Evolutionary conservation across 805 yeast genomes (phyloP).

Genomic region (Nakazawaea laoshanensis): DNA sequence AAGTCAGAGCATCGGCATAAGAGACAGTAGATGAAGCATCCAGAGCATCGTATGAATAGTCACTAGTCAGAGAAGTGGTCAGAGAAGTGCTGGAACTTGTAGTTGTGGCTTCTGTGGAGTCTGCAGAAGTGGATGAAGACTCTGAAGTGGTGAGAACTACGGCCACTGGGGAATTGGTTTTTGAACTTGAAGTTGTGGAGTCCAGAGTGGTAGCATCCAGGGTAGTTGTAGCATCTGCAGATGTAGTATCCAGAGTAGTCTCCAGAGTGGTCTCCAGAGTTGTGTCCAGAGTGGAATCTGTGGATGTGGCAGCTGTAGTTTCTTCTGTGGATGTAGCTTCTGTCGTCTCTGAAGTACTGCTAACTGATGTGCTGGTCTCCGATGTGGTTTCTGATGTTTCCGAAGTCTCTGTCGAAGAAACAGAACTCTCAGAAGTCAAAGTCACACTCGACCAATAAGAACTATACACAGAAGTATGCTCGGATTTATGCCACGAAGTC

Average conservation of each 20-base stretch:
- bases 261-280: not conserved
- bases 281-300: not conserved
- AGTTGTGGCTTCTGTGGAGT: not conserved
- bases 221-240: not conserved
- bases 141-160: too few relatives aligned
- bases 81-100: not conserved
- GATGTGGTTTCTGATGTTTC: not conserved
- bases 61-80: too few relatives aligned
- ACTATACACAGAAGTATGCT: too few relatives aligned
- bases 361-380: not conserved
- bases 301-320: not conserved
- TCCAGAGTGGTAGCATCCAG: not conserved
- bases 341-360: not conserved
- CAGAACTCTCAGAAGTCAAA: not conserved
- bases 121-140: not conserved
- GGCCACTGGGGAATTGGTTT: too few relatives aligned
- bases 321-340: conserved; percentile 1
- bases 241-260: not conserved
- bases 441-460: too few relatives aligned
- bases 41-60: conserved; percentile 3
- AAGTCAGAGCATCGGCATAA: conserved; percentile 1
- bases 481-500: too few relatives aligned
- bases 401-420: not conserved
- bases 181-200: not conserved
- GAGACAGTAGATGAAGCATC: not conserved